These are phyloP conservation scores for Dinochytrium kinnereticum DNA, from an alignment of 371 early-diverging fungal species.

Conservation along the genomic window DNA sequence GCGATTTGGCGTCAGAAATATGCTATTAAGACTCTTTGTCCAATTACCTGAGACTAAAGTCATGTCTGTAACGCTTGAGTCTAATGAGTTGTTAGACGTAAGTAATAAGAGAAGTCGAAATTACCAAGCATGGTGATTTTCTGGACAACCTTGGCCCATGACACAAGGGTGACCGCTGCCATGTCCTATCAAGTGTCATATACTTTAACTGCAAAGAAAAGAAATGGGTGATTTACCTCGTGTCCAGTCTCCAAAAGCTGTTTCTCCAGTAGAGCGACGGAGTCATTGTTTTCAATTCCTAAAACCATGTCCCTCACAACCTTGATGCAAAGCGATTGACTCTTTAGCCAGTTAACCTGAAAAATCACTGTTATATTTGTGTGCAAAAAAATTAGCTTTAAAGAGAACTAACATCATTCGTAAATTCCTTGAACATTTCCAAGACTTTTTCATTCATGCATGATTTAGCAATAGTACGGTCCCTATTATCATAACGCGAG, in stretches of 20 bases:
- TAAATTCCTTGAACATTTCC: background rate
- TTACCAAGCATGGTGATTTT: background rate
- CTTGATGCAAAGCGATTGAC: background rate
- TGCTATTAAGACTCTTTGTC: background rate
- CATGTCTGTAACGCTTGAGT: background rate
- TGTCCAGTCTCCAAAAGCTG: too few relatives aligned
- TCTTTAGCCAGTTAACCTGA: background rate
- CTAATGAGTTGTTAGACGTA: too few relatives aligned
- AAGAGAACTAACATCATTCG: slow-evolving; percentile 1
- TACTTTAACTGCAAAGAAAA: too few relatives aligned
- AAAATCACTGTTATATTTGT: too few relatives aligned
- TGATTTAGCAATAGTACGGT: slow-evolving; percentile 9
- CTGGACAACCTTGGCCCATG: background rate
- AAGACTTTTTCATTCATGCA: slow-evolving; percentile 11
- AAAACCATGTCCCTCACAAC: background rate
- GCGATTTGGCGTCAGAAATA: background rate
- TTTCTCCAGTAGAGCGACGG: too few relatives aligned
- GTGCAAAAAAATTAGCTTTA: too few relatives aligned
- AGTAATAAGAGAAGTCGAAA: too few relatives aligned
- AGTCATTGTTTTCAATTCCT: background rate
- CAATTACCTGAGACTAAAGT: background rate
- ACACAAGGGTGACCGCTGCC: background rate
- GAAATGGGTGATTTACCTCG: too few relatives aligned
- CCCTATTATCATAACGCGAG: slow-evolving; percentile 13
- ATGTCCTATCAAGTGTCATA: too few relatives aligned